phyloP scores from a whole-genome alignment of 78 protist genomes.

The Fonticula alba region DNA sequence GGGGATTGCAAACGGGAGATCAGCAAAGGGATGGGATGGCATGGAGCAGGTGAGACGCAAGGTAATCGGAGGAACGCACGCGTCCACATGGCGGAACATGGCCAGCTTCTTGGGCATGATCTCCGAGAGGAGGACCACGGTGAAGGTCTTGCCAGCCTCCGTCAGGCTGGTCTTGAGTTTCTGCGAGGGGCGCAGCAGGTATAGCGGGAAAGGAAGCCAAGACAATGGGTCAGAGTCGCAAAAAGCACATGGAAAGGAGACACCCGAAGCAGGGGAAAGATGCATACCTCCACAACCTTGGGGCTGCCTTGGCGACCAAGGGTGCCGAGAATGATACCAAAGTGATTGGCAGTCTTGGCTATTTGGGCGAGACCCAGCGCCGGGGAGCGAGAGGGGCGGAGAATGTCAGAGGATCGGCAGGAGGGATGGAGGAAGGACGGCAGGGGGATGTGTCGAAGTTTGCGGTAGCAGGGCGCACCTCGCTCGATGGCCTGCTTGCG shows the following conservation, averaged over 20 bases:
- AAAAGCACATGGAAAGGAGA: background rate
- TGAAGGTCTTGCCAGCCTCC: background rate
- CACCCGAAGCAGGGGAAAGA: no score
- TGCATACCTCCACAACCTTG: conserved; percentile 26
- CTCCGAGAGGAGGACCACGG: conserved; percentile 33
- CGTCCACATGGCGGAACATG: conserved; percentile 45
- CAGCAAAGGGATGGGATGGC: no score
- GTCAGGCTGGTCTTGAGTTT: conserved; percentile 22
- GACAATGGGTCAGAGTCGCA: background rate
- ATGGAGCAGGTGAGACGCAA: no score
- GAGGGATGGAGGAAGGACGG: background rate
- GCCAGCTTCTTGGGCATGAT: conserved; percentile 73
- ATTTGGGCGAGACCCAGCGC: no score
- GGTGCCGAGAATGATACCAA: conserved; percentile 49
- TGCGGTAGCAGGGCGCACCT: conserved; percentile 12
- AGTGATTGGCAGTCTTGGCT: background rate
- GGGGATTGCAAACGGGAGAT: no score
- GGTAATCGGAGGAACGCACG: no score
- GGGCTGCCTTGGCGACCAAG: conserved; percentile 87
- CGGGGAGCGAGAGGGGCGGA: background rate
- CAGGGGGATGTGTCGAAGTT: no score
- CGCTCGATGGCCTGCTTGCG: conserved; percentile 30
- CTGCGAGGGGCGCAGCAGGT: background rate
- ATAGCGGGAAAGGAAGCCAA: background rate
- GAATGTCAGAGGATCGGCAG: background rate